A percentile compares a stretch with the other conserved stretches of the same genome.
Evolutionary conservation across 352 stramenopile species (phyloP).

Genomic region (Phytophthora agathidicida): DNA sequence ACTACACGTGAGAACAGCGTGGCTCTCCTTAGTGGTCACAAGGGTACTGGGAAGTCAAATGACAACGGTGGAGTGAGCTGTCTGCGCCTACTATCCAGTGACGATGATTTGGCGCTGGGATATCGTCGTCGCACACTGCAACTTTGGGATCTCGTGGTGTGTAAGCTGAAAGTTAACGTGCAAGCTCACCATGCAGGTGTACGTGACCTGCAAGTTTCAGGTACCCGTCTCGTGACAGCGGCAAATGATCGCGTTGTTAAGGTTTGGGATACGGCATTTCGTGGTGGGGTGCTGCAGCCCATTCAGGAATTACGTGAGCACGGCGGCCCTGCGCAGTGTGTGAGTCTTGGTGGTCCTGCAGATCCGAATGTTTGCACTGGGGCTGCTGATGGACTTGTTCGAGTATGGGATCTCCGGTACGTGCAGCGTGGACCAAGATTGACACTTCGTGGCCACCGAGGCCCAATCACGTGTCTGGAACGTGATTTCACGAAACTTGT

Average conservation of each 20-base stretch:
- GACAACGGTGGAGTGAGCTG: slow-evolving; percentile 51
- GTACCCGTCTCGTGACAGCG: slow-evolving; percentile 73
- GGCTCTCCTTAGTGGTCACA: slow-evolving; percentile 53
- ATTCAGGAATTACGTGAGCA: slow-evolving; percentile 68
- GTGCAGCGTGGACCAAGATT: slow-evolving; percentile 72
- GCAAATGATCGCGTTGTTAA: slow-evolving; percentile 79
- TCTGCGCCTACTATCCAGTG: slow-evolving; percentile 65
- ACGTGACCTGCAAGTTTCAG: slow-evolving; percentile 74
- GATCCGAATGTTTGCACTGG: slow-evolving; percentile 84
- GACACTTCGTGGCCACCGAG: slow-evolving; percentile 53
- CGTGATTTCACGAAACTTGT: slow-evolving; percentile 85
- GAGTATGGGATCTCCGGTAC: slow-evolving; percentile 84
- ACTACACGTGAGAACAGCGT: slow-evolving; percentile 66
- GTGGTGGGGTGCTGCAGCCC: slow-evolving; percentile 40
- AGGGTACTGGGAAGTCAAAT: slow-evolving; percentile 17
- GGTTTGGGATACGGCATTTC: slow-evolving; percentile 82
- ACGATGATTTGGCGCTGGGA: slow-evolving; percentile 67
- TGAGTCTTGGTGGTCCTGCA: slow-evolving; percentile 71
- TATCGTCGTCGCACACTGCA: slow-evolving; percentile 61
- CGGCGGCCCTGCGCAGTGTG: slow-evolving; percentile 67
- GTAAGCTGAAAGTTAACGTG: slow-evolving; percentile 62
- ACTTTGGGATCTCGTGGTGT: slow-evolving; percentile 69
- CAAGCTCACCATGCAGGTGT: slow-evolving; percentile 60
- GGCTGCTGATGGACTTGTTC: slow-evolving; percentile 72
- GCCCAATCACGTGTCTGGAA: slow-evolving; percentile 68